phyloP scores from a whole-genome alignment of 2,329 filamentous ascomycete genomes.

The Dactylellina leptospora region DNA sequence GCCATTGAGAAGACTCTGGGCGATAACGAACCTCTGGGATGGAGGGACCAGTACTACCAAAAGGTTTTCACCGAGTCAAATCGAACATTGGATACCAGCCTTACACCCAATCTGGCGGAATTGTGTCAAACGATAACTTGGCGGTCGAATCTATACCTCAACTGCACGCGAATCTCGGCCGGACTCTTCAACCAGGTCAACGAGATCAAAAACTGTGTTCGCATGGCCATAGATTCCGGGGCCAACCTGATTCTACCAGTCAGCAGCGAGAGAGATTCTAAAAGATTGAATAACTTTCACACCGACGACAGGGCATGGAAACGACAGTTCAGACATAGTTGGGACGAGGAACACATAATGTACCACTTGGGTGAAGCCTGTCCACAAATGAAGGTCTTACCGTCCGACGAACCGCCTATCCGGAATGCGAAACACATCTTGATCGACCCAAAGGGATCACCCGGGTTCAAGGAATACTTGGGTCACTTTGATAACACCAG shows the following conservation, averaged over 20 bases:
- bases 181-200: constrained; percentile 46
- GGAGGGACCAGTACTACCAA: constrained; percentile 30
- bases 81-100: constrained; percentile 19
- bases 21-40: constrained; percentile 10
- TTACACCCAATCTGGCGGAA: constrained; percentile 31
- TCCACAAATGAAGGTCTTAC: constrained; percentile 37
- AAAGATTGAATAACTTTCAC: constrained; percentile 19
- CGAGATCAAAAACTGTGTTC: constrained; percentile 39
- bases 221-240: constrained; percentile 37
- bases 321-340: constrained; percentile 28
- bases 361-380: constrained; percentile 23
- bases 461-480: constrained; percentile 33
- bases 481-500: constrained; percentile 33
- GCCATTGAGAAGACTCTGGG: background rate
- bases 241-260: constrained; percentile 29
- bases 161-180: constrained; percentile 21
- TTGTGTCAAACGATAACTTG: constrained; percentile 25
- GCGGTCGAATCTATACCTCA: constrained; percentile 34
- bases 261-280: constrained; percentile 30
- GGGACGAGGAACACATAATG: constrained; percentile 37
- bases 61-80: constrained; percentile 26
- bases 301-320: constrained; percentile 13
- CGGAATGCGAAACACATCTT: constrained; percentile 17
- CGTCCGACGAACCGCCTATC: constrained; percentile 31
- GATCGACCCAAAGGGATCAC: constrained; percentile 23